These are phyloP conservation scores for Litsea cubeba DNA, from an alignment of 164 flowering plant species.

Conservation along the genomic window DNA sequence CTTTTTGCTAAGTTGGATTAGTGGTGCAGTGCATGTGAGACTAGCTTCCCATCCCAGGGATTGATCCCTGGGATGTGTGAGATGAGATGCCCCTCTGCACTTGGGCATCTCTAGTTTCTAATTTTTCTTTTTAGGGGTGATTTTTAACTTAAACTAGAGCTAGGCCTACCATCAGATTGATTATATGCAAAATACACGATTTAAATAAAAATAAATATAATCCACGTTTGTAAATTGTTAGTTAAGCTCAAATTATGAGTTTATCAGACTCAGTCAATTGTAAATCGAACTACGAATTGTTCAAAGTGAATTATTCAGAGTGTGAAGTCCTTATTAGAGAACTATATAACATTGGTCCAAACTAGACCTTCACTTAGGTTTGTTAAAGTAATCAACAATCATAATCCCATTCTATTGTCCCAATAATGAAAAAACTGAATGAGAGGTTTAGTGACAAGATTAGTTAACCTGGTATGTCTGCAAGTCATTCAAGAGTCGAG, in stretches of 20 bases:
- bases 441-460: neutral
- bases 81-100: no score
- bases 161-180: no score
- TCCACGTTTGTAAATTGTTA: no score
- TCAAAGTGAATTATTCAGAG: neutral
- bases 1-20: neutral
- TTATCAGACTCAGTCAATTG: neutral
- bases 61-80: neutral
- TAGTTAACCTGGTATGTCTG: neutral
- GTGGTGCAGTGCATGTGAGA: neutral
- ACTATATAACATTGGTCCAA: neutral
- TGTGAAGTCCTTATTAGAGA: neutral
- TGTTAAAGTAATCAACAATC: neutral
- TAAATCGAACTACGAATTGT: neutral
- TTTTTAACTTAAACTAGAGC: no score
- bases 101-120: no score
- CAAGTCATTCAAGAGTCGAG: conserved; percentile 37
- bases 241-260: neutral
- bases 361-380: neutral
- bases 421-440: neutral
- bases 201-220: no score
- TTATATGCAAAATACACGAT: no score
- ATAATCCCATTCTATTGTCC: neutral
- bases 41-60: neutral
- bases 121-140: no score